Percentiles rank a stretch among this genome's conserved stretches.
Conservation (phyloP, 1,284 basidiomycete genomes). For the Porodaedalea pini region DNA sequence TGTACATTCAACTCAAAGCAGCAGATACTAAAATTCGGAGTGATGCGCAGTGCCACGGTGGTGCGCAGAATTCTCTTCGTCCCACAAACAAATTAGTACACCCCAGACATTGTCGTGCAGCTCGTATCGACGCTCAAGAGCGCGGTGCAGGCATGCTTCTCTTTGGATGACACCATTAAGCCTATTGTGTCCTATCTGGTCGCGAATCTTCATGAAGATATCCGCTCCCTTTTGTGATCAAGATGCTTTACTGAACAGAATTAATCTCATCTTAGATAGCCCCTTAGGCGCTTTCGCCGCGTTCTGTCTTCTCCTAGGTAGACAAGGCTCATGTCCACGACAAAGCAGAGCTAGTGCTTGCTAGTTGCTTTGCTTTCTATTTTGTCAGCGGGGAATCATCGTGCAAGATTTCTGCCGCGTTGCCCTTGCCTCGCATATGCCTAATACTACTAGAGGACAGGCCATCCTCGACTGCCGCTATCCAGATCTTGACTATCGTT, state of each 20-base stretch:
- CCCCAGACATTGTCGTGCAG: constrained; percentile 47
- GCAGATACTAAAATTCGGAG: constrained; percentile 62
- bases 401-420: constrained; percentile 62
- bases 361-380: no score
- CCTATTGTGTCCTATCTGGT: constrained; percentile 84
- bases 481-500: constrained; percentile 58
- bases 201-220: constrained; percentile 72
- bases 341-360: no score
- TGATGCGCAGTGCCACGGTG: no score
- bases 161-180: constrained; percentile 73
- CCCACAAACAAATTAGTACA: constrained; percentile 74
- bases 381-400: no score
- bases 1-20: constrained; percentile 70
- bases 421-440: constrained; percentile 71
- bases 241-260: constrained; percentile 11
- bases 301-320: no score
- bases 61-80: constrained; percentile 79
- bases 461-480: constrained; percentile 56
- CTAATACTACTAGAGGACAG: constrained; percentile 69
- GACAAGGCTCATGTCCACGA: no score
- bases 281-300: constrained; percentile 40
- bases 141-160: constrained; percentile 58
- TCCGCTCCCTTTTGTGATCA: no score
- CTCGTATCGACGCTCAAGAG: constrained; percentile 59
- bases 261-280: constrained; percentile 24